Evolutionary conservation across 768 basidiomycete species (phyloP), one percentile per base, ranked within the genome.

Genomic region (Pulveroboletus sp.): DNA sequence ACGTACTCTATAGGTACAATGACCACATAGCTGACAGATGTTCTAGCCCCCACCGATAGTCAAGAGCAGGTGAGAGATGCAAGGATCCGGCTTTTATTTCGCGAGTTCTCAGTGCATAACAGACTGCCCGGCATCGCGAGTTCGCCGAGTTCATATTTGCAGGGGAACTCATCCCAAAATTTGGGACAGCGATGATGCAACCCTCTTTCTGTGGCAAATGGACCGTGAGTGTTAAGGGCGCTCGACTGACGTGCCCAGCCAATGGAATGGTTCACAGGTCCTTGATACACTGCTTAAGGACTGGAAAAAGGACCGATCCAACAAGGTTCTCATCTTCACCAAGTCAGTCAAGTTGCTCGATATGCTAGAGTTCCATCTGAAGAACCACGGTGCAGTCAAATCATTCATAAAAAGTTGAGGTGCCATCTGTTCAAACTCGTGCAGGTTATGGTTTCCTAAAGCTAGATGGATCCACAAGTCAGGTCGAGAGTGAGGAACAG

Each of bases 301-400:
- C 39, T 84, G 84, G 79, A 77, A 78, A 59, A 79, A 78, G 57
- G 82, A 83, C 41, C 64, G 68, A 15, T 74, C 77, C 0, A 93
- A 89, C 69, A 97, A 96, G 70, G 91, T 96, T 36, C 74, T 97
- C 38, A 83, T 97, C 50, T 97, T 97, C 69, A 93, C 93, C 3
- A 93, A 93, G 65, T 88, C 90, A 1, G 89, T 94, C 48, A 92
- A 93, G 64, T 70, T 97, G 24, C 73, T 97, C 11, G 85, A 88
- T 15, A 91, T 93, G 83, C 69, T 96, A 26, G 80, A 86, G 32
- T 86, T 81, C 58, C 86, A 89, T 64, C 76, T 93, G 11, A 73
- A 72, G n/a, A 70, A 69, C 9, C 71, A 71, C 62, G 69, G 87
- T 86, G 38, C 40, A 49, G 32, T 46, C 8, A 37, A 28, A 18